Base-by-base conservation (phyloP, 148 eudicot genomes). In the Polygonum aviculare region DNA sequence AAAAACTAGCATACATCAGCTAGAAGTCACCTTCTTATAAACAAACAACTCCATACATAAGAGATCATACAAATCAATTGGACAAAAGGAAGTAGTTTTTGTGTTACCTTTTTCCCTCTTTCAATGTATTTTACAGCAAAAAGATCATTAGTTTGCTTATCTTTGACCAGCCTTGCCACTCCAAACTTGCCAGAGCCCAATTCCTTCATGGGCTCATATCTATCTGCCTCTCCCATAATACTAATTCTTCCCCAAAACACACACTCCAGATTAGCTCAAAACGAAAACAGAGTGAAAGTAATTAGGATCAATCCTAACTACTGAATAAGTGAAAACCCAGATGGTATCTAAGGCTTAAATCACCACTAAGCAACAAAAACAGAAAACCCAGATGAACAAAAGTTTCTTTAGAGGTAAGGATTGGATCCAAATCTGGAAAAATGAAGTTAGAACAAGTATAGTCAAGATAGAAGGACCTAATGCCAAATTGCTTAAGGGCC, bases 111-210 rank as follows among this genome's bases (percentile, higher is more conserved):
- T 14, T 50, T 76, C 12, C 88, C 90, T 78, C 90, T 78, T 82
- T 87, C 90, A 49, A 87, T 87, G 79, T 83, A 87, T 82, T 87
- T 87, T 77, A 85, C 79, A 19, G 88, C 90, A 85, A 83, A 76
- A 80, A 81, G 88, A 49, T 83, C 75, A 55, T 85, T 81, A 7
- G 88, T 85, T 38, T 85, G 83, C 78, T 87, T 85, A 74, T 87
- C 88, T 47, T 72, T 81, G 6, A 87, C 90, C 85, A 87, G 70
- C 50, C 79, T 85, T 35, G 90, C 90, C 33, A 87, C 90, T 41
- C 90, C 87, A 78, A 86, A 86, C 75, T 86, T 86, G 38, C 89
- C 87, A 75, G 84, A 54, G 55, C 87, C 89, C 36, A 84, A 60
- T 1, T 86, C 83, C 49, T 86, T 86, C 41, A 86, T 77, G 69